These are phyloP conservation scores for Pyrenopolyporus hunteri DNA, from an alignment of 495 filamentous ascomycete genomes.

Conservation along the genomic window DNA sequence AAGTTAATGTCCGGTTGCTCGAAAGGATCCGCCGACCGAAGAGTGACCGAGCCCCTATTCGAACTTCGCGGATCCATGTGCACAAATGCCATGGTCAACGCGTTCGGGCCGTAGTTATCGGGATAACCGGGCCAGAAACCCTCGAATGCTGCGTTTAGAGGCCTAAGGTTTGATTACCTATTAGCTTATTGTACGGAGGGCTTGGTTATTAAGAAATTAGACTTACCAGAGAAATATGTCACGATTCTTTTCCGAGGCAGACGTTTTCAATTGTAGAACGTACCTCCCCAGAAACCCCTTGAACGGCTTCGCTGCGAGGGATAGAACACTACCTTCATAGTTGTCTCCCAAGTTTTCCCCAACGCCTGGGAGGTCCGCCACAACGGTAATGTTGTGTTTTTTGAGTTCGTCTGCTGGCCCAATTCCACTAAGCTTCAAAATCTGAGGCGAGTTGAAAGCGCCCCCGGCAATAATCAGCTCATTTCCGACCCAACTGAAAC, in stretches of 20 bases:
- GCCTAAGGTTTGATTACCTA: constrained; percentile 34
- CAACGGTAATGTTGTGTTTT: constrained; percentile 54
- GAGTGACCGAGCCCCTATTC: constrained; percentile 46
- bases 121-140: constrained; percentile 46
- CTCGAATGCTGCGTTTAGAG: constrained; percentile 42
- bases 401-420: constrained; percentile 56
- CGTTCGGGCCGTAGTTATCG: constrained; percentile 19
- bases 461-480: constrained; percentile 62
- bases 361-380: constrained; percentile 58
- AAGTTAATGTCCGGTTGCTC: constrained; percentile 56
- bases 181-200: not conserved
- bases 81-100: constrained; percentile 30
- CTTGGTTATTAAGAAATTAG: not conserved
- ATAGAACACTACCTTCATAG: constrained; percentile 46
- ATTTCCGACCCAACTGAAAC: constrained; percentile 34
- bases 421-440: constrained; percentile 62
- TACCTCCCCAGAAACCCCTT: constrained; percentile 23
- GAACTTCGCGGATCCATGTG: constrained; percentile 46
- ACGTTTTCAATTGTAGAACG: constrained; percentile 41
- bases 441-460: constrained; percentile 62
- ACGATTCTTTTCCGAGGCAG: constrained; percentile 26
- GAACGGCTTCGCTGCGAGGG: constrained; percentile 28
- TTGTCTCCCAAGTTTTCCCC: constrained; percentile 64
- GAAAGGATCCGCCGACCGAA: constrained; percentile 52
- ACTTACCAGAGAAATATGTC: constrained; percentile 38